A percentile compares a stretch with the other conserved stretches of the same genome.
Evolutionary conservation across 225 moss, liverwort and hornwort genomes (phyloP).

Genomic region (Straminergon stramineum): DNA sequence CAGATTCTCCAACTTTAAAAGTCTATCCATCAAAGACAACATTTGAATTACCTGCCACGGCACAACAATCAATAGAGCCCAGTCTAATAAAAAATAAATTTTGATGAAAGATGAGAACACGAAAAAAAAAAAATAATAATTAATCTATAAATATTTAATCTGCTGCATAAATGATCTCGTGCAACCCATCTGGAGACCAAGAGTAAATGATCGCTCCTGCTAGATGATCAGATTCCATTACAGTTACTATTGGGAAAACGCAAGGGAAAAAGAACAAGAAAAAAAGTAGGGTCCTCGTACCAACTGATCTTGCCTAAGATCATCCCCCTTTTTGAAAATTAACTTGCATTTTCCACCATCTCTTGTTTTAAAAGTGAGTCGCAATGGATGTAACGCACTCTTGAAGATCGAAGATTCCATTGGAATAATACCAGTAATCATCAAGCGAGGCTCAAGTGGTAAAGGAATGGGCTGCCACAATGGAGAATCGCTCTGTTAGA

Average conservation of each 20-base stretch:
- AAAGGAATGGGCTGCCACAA: slow-evolving; percentile 67
- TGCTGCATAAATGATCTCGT: not conserved
- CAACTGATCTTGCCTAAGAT: slow-evolving; percentile 89
- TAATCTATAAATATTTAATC: not conserved
- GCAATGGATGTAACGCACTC: slow-evolving; percentile 70
- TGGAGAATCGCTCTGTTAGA: not conserved
- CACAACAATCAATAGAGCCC: not conserved
- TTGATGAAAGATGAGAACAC: not conserved
- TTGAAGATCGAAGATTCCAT: slow-evolving; percentile 83
- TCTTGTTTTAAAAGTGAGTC: slow-evolving; percentile 61
- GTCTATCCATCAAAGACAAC: slow-evolving; percentile 92
- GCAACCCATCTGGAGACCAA: not conserved
- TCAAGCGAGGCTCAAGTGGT: slow-evolving; percentile 74
- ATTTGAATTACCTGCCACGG: slow-evolving; percentile 81
- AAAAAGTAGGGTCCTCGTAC: slow-evolving; percentile 15
- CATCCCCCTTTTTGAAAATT: slow-evolving; percentile 90
- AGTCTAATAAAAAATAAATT: not conserved
- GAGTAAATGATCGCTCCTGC: not conserved
- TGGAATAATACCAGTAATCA: slow-evolving; percentile 90
- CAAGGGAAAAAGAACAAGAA: not conserved
- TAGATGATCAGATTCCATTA: not conserved
- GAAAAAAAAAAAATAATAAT: not conserved
- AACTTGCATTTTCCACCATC: slow-evolving; percentile 78
- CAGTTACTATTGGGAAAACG: not conserved
- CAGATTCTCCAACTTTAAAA: slow-evolving; percentile 86